Evolutionary conservation across 2,329 filamentous ascomycete genomes (phyloP), one percentile per base, ranked within the genome.

Genomic region (Zymoseptoria tritici): DNA sequence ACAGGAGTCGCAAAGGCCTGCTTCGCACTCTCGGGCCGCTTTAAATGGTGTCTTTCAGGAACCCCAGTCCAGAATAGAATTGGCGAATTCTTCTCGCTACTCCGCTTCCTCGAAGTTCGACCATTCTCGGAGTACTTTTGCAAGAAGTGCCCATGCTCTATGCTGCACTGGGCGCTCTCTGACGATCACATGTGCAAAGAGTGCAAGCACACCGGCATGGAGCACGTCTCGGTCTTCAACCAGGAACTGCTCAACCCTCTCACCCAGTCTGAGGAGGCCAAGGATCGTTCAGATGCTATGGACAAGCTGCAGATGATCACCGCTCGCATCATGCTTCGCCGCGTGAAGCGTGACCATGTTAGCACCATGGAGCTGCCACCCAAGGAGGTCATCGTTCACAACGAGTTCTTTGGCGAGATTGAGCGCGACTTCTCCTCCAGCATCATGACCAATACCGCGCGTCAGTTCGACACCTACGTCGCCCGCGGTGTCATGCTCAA

Each of bases 121-220:
- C 93, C 93, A 0, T 97, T 97, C 73, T 88, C 93, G 7, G 91
- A 90, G 65, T 99, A 99, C 72, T 88, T 97, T 65, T 99, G 94
- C 80, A 94, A 93, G 72, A 81, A 85, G 59, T 99, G 94, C 71
- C 73, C 82, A 4, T 99, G 94, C 73, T 84, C 88, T 54, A 83
- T 85, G 58, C 77, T 96, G 3, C 90, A 97, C 68, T 99, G 94
- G 94, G 80, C 80, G 2, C 86, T 94, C 72, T 80, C 90, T 66
- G 83, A 85, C 0, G 79, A 88, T 19, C 87, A 88, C 66, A 83
- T 80, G 68, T 96, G 92, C 74, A 84, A 76, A 0, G 73, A 80
- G 46, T 97, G 92, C 76, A 79, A 81, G 60, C 88, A 85, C 63
- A 80, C 81, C 66, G 82, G 81, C 13, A 85, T 86, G 64, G 81